Percentiles rank a stretch among this genome's conserved stretches.
phyloP scores from a whole-genome alignment of 2,329 filamentous ascomycete species.

The Cadophora gregata region DNA sequence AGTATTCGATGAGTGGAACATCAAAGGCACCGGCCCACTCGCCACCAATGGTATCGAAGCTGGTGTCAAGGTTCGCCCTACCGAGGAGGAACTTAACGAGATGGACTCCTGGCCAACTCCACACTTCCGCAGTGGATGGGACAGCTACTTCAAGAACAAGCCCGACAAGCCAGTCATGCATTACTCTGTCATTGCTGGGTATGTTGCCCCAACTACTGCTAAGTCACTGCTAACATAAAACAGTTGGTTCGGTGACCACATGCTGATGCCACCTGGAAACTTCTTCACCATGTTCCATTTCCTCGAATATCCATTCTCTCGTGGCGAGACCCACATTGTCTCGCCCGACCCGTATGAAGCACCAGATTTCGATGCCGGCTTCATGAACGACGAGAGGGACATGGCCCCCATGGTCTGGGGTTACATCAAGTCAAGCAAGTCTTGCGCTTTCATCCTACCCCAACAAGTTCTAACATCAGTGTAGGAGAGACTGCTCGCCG shows the following conservation, averaged over 20 bases:
- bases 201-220: constrained; percentile 26
- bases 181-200: constrained; percentile 76
- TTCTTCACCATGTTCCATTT: constrained; percentile 61
- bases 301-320: constrained; percentile 65
- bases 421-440: constrained; percentile 58
- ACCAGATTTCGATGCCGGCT: constrained; percentile 80
- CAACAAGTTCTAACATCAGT: constrained; percentile 52
- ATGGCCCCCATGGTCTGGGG: constrained; percentile 86
- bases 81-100: constrained; percentile 58
- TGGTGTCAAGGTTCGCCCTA: constrained; percentile 60
- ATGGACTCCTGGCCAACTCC: constrained; percentile 71
- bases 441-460: constrained; percentile 49
- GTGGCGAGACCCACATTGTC: constrained; percentile 66
- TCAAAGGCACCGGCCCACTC: constrained; percentile 71
- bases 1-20: constrained; percentile 78
- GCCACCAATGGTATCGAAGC: constrained; percentile 50
- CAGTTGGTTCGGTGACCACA: constrained; percentile 63
- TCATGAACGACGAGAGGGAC: constrained; percentile 85
- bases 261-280: constrained; percentile 60
- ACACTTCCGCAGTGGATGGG: constrained; percentile 77
- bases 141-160: constrained; percentile 84
- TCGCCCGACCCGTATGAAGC: constrained; percentile 68
- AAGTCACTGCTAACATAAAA: neutral
- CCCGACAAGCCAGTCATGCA: constrained; percentile 89
- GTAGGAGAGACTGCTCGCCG: constrained; percentile 66